Base-by-base conservation (phyloP, 2,329 filamentous ascomycete genomes). In the Chaetomiaceae sp. region DNA sequence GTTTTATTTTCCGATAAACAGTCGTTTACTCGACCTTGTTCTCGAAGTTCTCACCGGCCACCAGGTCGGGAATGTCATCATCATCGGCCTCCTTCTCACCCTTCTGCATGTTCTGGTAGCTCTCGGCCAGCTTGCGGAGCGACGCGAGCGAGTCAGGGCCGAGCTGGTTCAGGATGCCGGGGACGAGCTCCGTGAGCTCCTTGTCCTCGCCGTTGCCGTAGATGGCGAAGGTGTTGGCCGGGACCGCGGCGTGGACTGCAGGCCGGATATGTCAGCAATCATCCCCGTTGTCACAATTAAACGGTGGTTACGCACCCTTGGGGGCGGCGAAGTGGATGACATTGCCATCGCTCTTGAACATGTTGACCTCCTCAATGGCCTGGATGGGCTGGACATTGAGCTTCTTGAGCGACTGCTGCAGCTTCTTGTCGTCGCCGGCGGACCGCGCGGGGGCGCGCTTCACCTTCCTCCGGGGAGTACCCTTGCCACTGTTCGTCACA, bases 321-420 rank as follows among this genome's bases (percentile, higher is more conserved):
- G 94, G 94, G 69, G 89, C 89, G 67, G 90, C 87, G 74, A 99
- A 99, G 84, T 99, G 94, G 71, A 99, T 97, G 75, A 99, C 94
- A 75, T 99, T 99, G 75, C 94, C 94, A 73, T 99, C 94, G 72
- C 89, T 87, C 88, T 99, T 99, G 87, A 99, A 99, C 94, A 99
- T 99, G 87, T 99, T 99, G 74, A 99, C 94, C 82, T 99, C 94
- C 85, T 99, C 94, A 68, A 99, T 99, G 64, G 89, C 90, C 81
- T 95, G 91, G 77, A 99, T 97, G 69, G 94, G 94, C 84, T 99
- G 94, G 56, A 95, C 92, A 78, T 97, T 97, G 75, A 99, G 85
- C 87, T 99, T 99, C 89, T 99, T 99, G 64, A 99, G 83, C 59
- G 90, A 80, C 59, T 86, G 84, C 80, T 99, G 94, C 62, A 99